Conservation (phyloP, 169 alveolate species). For the Cryptosporidium bovis region DNA sequence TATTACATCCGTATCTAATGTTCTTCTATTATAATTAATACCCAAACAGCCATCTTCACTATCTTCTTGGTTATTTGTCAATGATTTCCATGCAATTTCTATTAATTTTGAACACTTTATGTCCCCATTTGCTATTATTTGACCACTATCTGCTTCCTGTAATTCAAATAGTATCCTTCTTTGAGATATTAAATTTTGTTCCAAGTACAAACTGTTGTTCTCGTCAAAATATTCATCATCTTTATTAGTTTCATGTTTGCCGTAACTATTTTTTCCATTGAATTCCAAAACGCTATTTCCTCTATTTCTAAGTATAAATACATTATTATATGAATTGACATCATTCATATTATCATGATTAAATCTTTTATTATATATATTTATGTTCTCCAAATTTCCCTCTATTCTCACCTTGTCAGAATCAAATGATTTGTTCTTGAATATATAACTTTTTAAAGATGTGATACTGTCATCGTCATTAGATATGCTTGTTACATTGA, state of each 20-base stretch:
- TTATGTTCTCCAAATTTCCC: conserved; percentile 26
- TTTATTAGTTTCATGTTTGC: background rate
- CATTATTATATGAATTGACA: background rate
- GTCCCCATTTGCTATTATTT: conserved; percentile 45
- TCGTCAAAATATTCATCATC: background rate
- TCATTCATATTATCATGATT: background rate
- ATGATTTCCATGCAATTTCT: conserved; percentile 53
- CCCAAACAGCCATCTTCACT: background rate
- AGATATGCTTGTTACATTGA: conserved; percentile 9
- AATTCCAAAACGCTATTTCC: background rate
- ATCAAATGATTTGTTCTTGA: conserved; percentile 55
- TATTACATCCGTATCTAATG: background rate
- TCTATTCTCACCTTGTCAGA: conserved; percentile 42
- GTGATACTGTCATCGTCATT: conserved; percentile 17
- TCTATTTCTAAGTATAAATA: conserved; percentile 33
- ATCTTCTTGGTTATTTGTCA: background rate
- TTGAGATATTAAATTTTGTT: conserved; percentile 54
- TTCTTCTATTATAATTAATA: background rate
- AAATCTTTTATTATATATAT: background rate
- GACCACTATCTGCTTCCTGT: conserved; percentile 68
- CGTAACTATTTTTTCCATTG: background rate
- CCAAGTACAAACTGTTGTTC: conserved; percentile 30
- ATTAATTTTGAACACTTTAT: conserved; percentile 33
- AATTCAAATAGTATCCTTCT: conserved; percentile 41
- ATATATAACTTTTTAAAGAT: conserved; percentile 5